Evolutionary conservation across 805 yeast species (phyloP).

Genomic region (Yamadazyma takamatsuzukensis): DNA sequence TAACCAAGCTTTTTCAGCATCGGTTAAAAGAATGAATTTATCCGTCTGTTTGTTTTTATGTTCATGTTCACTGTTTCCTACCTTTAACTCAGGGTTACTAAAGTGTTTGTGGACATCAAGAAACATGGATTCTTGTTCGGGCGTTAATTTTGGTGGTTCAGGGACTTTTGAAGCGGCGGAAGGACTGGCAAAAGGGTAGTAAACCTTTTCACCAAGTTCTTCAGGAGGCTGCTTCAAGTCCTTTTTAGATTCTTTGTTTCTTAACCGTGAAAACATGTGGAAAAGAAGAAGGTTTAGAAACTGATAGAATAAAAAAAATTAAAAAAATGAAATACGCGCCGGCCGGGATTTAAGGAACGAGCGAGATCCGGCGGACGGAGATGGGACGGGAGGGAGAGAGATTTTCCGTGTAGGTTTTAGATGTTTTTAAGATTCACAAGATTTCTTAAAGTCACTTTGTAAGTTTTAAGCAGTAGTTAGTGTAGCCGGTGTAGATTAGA

Average conservation of each 20-base stretch:
- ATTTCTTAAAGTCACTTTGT: no score
- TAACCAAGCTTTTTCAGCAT: constrained; percentile 82
- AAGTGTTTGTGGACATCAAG: constrained; percentile 62
- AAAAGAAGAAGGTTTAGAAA: no score
- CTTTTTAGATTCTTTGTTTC: constrained; percentile 13
- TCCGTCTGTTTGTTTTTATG: constrained; percentile 32
- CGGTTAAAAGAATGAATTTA: constrained; percentile 17
- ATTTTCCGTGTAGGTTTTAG: no score
- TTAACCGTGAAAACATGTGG: constrained; percentile 17
- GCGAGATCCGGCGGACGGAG: not conserved
- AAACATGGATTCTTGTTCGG: constrained; percentile 59
- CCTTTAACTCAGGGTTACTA: constrained; percentile 44
- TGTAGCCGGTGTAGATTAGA: no score
- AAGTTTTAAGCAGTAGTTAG: no score
- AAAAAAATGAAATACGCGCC: no score
- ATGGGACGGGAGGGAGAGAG: not conserved
- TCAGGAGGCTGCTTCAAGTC: constrained; percentile 5
- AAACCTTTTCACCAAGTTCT: constrained; percentile 10
- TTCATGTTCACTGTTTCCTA: constrained; percentile 50
- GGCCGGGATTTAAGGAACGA: no score
- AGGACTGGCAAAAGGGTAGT: constrained; percentile 19
- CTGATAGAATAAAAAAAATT: no score
- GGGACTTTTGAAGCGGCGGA: constrained; percentile 40
- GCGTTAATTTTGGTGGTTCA: constrained; percentile 47
- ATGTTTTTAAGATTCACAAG: no score